phyloP scores from a whole-genome alignment of 148 eudicot genomes.

The Rheum nobile region DNA sequence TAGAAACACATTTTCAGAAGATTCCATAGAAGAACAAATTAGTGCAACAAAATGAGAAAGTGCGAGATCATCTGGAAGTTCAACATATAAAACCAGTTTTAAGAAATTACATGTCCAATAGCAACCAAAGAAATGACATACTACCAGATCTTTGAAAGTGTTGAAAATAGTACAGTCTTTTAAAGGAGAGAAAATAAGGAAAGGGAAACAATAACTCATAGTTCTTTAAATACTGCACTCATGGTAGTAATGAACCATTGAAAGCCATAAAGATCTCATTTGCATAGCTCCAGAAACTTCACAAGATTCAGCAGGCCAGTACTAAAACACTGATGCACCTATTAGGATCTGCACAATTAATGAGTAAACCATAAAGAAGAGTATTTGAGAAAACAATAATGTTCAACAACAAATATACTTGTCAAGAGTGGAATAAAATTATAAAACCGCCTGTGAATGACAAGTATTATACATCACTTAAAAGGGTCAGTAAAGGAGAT shows the following conservation, averaged over 20 bases:
- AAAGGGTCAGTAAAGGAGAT: too few relatives aligned
- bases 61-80: background rate
- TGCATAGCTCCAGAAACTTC: constrained; percentile 77
- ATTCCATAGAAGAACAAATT: background rate
- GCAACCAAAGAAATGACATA: background rate
- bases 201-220: background rate
- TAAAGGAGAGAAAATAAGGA: too few relatives aligned
- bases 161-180: too few relatives aligned
- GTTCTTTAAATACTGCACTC: constrained; percentile 24
- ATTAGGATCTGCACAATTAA: constrained; percentile 70
- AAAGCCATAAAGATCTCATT: constrained; percentile 54
- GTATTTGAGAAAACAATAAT: background rate
- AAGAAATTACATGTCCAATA: background rate
- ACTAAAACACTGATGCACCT: constrained; percentile 65
- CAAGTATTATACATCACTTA: background rate
- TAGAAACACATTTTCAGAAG: background rate
- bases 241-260: constrained; percentile 22
- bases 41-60: background rate
- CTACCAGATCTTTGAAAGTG: too few relatives aligned
- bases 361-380: background rate
- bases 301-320: constrained; percentile 79
- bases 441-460: background rate
- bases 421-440: background rate
- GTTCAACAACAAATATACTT: too few relatives aligned
- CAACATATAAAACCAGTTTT: background rate